A percentile compares a stretch with the other conserved stretches of the same genome.
Evolutionary conservation across 2,329 filamentous ascomycete species (phyloP).

Genomic region (Pseudocercospora pini-densiflorae): DNA sequence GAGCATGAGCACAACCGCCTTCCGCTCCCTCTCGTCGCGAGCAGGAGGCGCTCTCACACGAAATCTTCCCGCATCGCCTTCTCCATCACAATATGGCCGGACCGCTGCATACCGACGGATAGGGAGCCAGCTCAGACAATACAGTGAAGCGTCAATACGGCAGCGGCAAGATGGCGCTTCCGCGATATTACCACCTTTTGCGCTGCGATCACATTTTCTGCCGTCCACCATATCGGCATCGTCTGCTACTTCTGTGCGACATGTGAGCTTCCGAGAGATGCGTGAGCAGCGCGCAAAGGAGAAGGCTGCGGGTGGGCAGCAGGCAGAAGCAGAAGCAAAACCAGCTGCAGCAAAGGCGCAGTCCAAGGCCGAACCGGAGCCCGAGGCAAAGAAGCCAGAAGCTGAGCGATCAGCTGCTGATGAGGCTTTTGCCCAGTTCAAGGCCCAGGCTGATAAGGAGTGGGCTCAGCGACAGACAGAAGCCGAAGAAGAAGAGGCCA

Average conservation of each 20-base stretch:
- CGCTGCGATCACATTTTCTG: conserved; percentile 50
- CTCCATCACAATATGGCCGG: conserved; percentile 49
- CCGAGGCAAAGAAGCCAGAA: conserved; percentile 36
- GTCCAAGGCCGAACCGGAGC: conserved; percentile 40
- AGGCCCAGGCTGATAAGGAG: conserved; percentile 42
- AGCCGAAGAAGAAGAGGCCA: conserved; percentile 33
- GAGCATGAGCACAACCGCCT: conserved; percentile 52
- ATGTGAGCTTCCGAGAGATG: conserved; percentile 49
- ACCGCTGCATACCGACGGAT: conserved; percentile 55
- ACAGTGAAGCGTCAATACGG: conserved; percentile 38
- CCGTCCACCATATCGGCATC: conserved; percentile 49
- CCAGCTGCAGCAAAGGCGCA: conserved; percentile 43
- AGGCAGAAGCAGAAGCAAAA: conserved; percentile 47
- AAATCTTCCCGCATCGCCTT: conserved; percentile 43
- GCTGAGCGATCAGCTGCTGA: conserved; percentile 39
- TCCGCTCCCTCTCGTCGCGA: conserved; percentile 46
- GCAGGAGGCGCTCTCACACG: conserved; percentile 45
- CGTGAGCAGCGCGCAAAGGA: conserved; percentile 42
- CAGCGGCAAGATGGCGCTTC: conserved; percentile 30
- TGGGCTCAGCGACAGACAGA: conserved; percentile 51
- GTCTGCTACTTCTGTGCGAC: conserved; percentile 46
- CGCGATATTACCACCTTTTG: conserved; percentile 38
- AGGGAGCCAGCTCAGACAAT: conserved; percentile 36
- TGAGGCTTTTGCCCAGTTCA: conserved; percentile 41
- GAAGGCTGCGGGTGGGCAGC: conserved; percentile 43